Conservation (phyloP, 257 asterid species). For the Ligustrum vulgare region DNA sequence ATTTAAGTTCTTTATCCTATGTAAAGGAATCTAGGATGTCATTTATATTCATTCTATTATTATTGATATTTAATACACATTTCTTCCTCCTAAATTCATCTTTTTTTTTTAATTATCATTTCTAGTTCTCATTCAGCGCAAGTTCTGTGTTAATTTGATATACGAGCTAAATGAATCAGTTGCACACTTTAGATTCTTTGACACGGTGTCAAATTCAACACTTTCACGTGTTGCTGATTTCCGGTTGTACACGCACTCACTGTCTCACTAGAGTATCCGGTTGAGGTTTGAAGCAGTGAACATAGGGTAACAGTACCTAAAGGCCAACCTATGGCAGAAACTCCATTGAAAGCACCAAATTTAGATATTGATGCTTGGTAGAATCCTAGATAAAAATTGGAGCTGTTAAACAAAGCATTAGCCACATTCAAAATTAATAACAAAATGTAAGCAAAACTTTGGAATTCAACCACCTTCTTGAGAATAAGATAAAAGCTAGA, state of each 20-base stretch:
- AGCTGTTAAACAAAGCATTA: background rate
- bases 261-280: background rate
- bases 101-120: background rate
- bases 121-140: background rate
- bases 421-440: background rate
- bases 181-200: background rate
- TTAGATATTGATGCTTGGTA: background rate
- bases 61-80: background rate
- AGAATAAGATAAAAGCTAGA: constrained; percentile 11
- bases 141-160: background rate
- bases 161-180: background rate
- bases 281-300: background rate
- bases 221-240: background rate
- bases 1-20: background rate
- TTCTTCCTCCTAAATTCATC: background rate
- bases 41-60: background rate
- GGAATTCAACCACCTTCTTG: background rate
- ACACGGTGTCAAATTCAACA: background rate
- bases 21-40: background rate
- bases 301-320: background rate
- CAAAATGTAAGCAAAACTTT: background rate
- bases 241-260: background rate
- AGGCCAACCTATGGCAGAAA: background rate
- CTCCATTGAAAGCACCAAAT: constrained; percentile 9
- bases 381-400: background rate